Percentiles rank a stretch among this genome's conserved stretches.
These are phyloP conservation scores for Aspergillus vadensis DNA, from an alignment of 2,329 filamentous ascomycete genomes.

Conservation along the genomic window DNA sequence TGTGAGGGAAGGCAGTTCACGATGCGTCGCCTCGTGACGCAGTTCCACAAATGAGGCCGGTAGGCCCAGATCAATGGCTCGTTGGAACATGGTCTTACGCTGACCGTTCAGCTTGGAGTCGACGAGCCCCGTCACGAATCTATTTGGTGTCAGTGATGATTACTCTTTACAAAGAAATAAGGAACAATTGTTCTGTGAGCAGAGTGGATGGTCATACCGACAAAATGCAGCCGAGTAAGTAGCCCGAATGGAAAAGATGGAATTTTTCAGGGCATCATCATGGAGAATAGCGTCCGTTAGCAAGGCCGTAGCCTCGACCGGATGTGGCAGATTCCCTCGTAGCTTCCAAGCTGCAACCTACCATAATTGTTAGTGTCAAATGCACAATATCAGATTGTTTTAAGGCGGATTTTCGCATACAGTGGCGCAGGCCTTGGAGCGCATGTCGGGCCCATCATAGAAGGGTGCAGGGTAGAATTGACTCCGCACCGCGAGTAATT, in stretches of 20 bases:
- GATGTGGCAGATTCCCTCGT: constrained; percentile 47
- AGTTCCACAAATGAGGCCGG: constrained; percentile 80
- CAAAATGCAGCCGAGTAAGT: constrained; percentile 50
- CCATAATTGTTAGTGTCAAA: not conserved
- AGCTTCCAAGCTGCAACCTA: constrained; percentile 50
- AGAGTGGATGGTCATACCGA: constrained; percentile 34
- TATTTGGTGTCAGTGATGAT: constrained; percentile 13
- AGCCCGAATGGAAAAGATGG: constrained; percentile 48
- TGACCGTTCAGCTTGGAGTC: constrained; percentile 46
- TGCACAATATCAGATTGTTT: too few relatives aligned
- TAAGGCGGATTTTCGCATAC: constrained; percentile 33
- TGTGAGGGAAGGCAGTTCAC: constrained; percentile 75
- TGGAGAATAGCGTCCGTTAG: constrained; percentile 50
- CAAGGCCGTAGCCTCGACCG: constrained; percentile 49
- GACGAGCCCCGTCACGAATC: constrained; percentile 49
- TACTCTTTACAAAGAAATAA: not conserved
- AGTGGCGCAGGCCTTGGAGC: constrained; percentile 41
- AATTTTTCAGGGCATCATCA: constrained; percentile 44
- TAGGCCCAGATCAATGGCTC: constrained; percentile 44
- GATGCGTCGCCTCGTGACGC: constrained; percentile 86
- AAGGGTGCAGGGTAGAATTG: constrained; percentile 42
- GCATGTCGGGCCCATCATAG: constrained; percentile 40
- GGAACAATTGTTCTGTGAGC: not conserved
- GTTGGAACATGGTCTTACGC: constrained; percentile 49
- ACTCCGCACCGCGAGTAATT: constrained; percentile 40